Evolutionary conservation across 768 basidiomycete species (phyloP), one percentile per base, ranked within the genome.

Genomic region (Cystofilobasidium capitatum): DNA sequence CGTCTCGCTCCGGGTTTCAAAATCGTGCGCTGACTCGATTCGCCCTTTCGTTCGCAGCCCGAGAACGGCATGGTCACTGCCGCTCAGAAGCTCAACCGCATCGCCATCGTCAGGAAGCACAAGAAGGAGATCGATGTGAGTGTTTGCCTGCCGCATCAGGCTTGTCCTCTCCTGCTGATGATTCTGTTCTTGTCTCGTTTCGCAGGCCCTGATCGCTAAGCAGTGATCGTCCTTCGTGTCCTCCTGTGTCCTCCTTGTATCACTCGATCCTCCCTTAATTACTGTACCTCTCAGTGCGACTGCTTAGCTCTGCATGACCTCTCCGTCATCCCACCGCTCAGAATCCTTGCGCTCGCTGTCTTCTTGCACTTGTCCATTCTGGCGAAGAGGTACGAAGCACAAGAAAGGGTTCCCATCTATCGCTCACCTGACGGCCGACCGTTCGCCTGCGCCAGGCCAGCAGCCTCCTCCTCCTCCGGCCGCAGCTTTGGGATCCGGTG

Each of bases 401-500:
- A n/a, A n/a, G n/a, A n/a, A n/a, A n/a, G n/a, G n/a, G n/a, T n/a
- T n/a, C n/a, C n/a, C n/a, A n/a, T n/a, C n/a, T n/a, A n/a, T n/a
- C n/a, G n/a, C n/a, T n/a, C n/a, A n/a, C n/a, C n/a, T n/a, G n/a
- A n/a, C n/a, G n/a, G n/a, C n/a, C n/a, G n/a, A n/a, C 40, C 20
- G 40, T 20, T 42, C 40, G 10, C 40, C 40, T 10, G 10, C 40
- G 40, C 40, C 40, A 42, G 10, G 40, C 40, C 40, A 20, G 20
- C 40, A 20, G 10, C 40, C 24, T 54, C 49, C 31, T 55, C 51
- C 29, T 55, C 51, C 31, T 55, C 51, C n/a, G 51, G 51, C 51
- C 51, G 51, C 4, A 55, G 59, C 31, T 61, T 61, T 24, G 59
- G 59, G 31, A 61, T 61, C 36, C 94, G 86, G 77, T 98, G 94